Evolutionary conservation across 768 basidiomycete genomes (phyloP), one percentile per base, ranked within the genome.

Genomic region (Mycena metata): DNA sequence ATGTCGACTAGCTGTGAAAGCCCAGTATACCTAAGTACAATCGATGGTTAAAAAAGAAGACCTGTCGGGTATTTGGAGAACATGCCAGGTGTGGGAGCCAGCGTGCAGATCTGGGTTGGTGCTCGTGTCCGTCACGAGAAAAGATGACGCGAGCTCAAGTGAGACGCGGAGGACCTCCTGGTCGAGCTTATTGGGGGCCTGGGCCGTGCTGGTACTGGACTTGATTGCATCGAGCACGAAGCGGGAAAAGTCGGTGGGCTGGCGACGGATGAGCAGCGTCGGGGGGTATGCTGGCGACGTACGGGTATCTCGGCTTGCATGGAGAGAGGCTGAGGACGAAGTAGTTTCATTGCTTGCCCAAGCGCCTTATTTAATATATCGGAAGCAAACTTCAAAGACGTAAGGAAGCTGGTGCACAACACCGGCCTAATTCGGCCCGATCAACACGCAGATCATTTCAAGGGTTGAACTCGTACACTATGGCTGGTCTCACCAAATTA

Each of bases 1-100:
- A 94, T 81, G 71, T 95, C 93, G 33, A 93, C 88, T 33, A 95
- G 83, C 13, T 86, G 82, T 77, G 84, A 84, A 74, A 95, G 87
- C 3, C 93, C 93, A 8, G 81, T 79, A 65, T 81, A 83, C 93
- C 30, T 30, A 6, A 30, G 30, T 30, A 30, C 30, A 30, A 30
- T 30, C 30, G 30, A 30, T 30, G 30, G 30, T 30, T 30, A 30
- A 30, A 30, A 30, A 30, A 30, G 6, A 30, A 30, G 30, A 30
- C 3, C 30, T 30, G 30, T 30, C 30, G 30, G 30, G 30, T 6
- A 30, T 3, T 30, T 30, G 30, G 30, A 30, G 30, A 30, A 30
- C 30, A 30, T 30, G 30, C 30, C 93, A 95, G 11, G 89, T 86
- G 16, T 73, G 69, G 26, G 89, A 78, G 0, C 92, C 94, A 0